Percentiles rank a stretch among this genome's conserved stretches.
These are phyloP conservation scores for Akebia trifoliata DNA, from an alignment of 164 flowering plant species.

Conservation along the genomic window DNA sequence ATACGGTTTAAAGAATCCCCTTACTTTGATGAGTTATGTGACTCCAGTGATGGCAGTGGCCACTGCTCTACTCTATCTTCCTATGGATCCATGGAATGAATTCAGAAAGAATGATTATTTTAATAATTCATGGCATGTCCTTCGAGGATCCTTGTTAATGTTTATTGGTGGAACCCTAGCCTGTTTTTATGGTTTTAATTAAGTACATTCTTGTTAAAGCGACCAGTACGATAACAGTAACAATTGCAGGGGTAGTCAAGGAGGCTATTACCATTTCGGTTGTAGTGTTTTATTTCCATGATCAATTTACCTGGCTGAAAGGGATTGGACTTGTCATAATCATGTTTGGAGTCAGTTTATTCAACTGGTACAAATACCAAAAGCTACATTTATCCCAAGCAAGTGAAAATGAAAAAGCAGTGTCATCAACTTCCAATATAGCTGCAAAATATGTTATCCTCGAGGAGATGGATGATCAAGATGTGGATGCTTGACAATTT, in stretches of 20 bases:
- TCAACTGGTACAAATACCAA: constrained; percentile 93
- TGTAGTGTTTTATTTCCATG: constrained; percentile 96
- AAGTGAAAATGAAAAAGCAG: constrained; percentile 31
- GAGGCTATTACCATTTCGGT: constrained; percentile 97
- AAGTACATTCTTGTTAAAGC: constrained; percentile 86
- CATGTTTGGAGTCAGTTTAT: constrained; percentile 92
- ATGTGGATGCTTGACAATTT: constrained; percentile 29
- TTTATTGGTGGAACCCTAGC: constrained; percentile 90
- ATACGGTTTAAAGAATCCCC: constrained; percentile 81
- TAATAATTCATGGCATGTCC: constrained; percentile 61
- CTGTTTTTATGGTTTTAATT: constrained; percentile 90
- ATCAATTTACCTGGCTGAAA: constrained; percentile 86
- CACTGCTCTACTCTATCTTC: constrained; percentile 73
- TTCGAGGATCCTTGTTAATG: constrained; percentile 79
- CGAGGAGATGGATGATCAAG: constrained; percentile 75
- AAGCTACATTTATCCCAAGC: no score
- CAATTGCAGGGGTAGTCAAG: constrained; percentile 96
- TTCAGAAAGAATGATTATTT: constrained; percentile 60
- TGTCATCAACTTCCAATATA: constrained; percentile 23
- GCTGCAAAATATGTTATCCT: constrained; percentile 80
- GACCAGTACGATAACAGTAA: constrained; percentile 97
- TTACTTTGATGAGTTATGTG: constrained; percentile 91
- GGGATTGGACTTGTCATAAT: constrained; percentile 79
- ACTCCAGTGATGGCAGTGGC: constrained; percentile 88
- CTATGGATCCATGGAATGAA: constrained; percentile 86